phyloP scores from a whole-genome alignment of 345 rosid species.

The Salix koriyanagi region DNA sequence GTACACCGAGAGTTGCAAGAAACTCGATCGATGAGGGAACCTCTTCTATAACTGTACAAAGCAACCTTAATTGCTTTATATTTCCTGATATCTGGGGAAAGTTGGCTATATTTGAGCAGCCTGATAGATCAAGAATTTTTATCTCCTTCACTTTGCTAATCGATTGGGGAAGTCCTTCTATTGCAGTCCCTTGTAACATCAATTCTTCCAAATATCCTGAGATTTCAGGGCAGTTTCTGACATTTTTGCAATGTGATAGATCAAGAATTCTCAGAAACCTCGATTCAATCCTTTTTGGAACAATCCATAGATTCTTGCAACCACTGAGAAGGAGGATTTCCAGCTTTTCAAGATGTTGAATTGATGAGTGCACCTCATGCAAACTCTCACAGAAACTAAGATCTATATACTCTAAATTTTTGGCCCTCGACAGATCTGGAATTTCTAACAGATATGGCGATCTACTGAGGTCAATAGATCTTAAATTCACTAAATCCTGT shows the following conservation, averaged over 20 bases:
- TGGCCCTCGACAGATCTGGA: slow-evolving; percentile 8
- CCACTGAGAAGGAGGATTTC: neutral
- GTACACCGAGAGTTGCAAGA: neutral
- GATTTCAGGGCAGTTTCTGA: neutral
- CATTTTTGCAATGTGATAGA: neutral
- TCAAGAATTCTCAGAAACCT: neutral
- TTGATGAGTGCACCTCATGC: neutral
- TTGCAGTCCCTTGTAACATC: too few relatives aligned
- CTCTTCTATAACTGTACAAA: neutral
- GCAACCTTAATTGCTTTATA: neutral
- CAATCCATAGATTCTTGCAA: neutral
- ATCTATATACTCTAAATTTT: neutral
- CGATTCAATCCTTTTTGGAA: neutral
- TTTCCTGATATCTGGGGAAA: neutral
- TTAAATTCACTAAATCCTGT: neutral
- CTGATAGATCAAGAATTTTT: neutral
- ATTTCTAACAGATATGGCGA: neutral
- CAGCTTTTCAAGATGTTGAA: slow-evolving; percentile 4
- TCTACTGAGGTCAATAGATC: neutral
- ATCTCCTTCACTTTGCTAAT: too few relatives aligned
- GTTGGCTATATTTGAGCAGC: neutral
- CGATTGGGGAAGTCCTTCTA: too few relatives aligned
- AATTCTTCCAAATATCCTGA: neutral
- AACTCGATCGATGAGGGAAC: neutral
- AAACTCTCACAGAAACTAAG: neutral